Evolutionary conservation across 371 early-diverging fungal species (phyloP).

Genomic region (Choanephora cucurbitarum): DNA sequence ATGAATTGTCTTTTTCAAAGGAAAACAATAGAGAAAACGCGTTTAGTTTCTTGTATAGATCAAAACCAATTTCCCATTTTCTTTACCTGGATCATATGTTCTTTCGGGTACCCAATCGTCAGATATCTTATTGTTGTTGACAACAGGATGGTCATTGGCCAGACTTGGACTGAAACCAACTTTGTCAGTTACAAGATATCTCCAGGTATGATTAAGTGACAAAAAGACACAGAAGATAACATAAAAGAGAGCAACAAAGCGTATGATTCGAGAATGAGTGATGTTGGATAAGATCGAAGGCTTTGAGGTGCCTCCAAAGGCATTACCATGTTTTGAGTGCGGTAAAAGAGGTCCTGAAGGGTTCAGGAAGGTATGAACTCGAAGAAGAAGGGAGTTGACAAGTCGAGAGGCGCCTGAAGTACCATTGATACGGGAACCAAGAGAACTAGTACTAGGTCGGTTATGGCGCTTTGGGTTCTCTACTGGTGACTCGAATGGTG

Average conservation of each 20-base stretch:
- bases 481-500: background rate
- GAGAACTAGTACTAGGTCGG: background rate
- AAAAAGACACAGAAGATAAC: conserved; percentile 46
- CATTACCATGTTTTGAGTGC: conserved; percentile 40
- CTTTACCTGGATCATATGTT: conserved; percentile 46
- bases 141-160: background rate
- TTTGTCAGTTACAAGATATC: conserved; percentile 15
- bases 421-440: background rate
- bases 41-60: background rate
- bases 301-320: conserved; percentile 45
- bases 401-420: background rate
- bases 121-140: conserved; percentile 14
- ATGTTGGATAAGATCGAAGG: conserved; percentile 14
- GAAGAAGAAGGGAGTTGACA: conserved; percentile 13
- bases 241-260: conserved; percentile 42
- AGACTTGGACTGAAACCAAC: background rate
- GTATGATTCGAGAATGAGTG: conserved; percentile 26
- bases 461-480: background rate
- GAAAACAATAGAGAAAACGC: too few relatives aligned
- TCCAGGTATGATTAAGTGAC: conserved; percentile 43
- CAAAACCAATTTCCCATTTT: too few relatives aligned
- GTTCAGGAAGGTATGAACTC: conserved; percentile 26
- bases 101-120: conserved; percentile 45
- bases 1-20: conserved; percentile 23
- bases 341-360: conserved; percentile 42